Evolutionary conservation across 306 rosid species (phyloP), one percentile per base, ranked within the genome.

Genomic region (Rubus idaeus): DNA sequence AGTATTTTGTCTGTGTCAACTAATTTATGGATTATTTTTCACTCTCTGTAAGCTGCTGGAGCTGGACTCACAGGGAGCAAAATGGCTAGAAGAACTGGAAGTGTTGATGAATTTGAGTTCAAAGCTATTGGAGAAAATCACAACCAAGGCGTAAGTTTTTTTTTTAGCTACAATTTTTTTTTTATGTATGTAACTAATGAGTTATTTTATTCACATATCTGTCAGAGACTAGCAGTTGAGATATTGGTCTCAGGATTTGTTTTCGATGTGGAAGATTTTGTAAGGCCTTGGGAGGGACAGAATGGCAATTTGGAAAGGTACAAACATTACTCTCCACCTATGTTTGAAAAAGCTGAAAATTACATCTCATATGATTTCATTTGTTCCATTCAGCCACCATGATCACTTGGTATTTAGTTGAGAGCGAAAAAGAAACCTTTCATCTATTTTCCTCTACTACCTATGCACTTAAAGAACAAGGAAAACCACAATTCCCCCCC

Each of bases 211-310:
- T 56, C 42, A 0, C 53, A 1, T 58, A 42, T 71, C 71, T 82
- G 69, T 79, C 96, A 94, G 96, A 87, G 84, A 80, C 89, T 94
- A 55, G 92, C 95, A 40, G 97, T 94, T 70, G 96, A 83, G 82
- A 92, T 94, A 81, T 80, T 84, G 78, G 81, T 94, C 81, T 90
- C 98, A 4, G 98, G 98, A 76, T 87, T 90, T 80, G 95, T 86
- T 56, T 92, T 94, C 66, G 74, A 85, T 58, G 87, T 85, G 89
- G 83, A 84, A 61, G 98, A 94, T 87, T 94, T 94, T 70, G 3
- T 88, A 67, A 85, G 76, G 85, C 96, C 98, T 62, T 94, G 98
- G 98, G 96, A 89, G 74, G 95, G 90, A 68, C 80, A 75, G 35
- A 58, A 44, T 57, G 85, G 77, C 80, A 90, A 90, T 81, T 81